phyloP scores from a whole-genome alignment of 2,329 filamentous ascomycete species.

The Pseudocercospora crystallina region DNA sequence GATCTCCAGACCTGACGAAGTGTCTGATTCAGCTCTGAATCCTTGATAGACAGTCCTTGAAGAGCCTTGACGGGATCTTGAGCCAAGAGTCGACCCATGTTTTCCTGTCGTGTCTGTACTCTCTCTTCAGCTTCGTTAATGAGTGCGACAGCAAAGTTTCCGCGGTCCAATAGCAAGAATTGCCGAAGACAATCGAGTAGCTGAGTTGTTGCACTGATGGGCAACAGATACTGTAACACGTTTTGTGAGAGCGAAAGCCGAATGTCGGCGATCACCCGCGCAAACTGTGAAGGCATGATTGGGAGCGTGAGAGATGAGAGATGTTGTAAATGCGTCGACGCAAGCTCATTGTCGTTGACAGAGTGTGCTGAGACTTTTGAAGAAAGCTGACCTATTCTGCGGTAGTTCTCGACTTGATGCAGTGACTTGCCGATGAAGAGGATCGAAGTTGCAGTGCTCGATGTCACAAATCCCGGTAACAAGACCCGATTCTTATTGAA shows the following conservation, averaged over 20 bases:
- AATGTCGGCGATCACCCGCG: conserved; percentile 71
- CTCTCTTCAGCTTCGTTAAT: conserved; percentile 82
- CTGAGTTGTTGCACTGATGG: conserved; percentile 72
- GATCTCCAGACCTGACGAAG: conserved; percentile 76
- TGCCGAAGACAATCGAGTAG: conserved; percentile 75
- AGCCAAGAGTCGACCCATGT: conserved; percentile 54
- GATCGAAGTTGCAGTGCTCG: conserved; percentile 74
- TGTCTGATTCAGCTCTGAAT: conserved; percentile 78
- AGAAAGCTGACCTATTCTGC: conserved; percentile 13
- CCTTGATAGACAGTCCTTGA: conserved; percentile 70
- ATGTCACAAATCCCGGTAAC: conserved; percentile 76
- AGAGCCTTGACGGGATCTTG: conserved; percentile 53
- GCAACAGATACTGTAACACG: conserved; percentile 77
- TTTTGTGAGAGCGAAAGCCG: conserved; percentile 80
- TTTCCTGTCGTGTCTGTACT: conserved; percentile 70
- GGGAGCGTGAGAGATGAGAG: conserved; percentile 71
- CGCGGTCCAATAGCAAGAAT: conserved; percentile 82
- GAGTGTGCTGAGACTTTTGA: conserved; percentile 5
- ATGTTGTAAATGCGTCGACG: conserved; percentile 67
- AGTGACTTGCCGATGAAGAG: conserved; percentile 88
- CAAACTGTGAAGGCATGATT: conserved; percentile 69
- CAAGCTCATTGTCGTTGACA: conserved; percentile 54
- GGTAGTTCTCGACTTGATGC: conserved; percentile 67
- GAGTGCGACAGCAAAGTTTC: conserved; percentile 86
- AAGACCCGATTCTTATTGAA: conserved; percentile 61